phyloP scores from a whole-genome alignment of 345 rosid species.

The Balakata baccata region DNA sequence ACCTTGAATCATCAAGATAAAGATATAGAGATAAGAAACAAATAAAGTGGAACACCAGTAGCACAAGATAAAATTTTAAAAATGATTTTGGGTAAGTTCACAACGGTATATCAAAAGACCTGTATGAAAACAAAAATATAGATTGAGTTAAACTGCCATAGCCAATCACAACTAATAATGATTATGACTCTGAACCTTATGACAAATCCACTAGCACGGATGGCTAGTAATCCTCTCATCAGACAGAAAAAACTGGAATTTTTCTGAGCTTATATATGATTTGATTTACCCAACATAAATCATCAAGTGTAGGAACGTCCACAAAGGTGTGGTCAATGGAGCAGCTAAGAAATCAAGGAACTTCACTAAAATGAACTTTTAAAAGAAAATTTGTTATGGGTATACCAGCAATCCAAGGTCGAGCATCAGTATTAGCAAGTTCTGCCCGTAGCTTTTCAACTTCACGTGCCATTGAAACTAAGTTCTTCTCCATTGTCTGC shows the following conservation, averaged over 20 bases:
- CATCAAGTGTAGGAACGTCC: neutral
- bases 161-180: slow-evolving; percentile 1
- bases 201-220: neutral
- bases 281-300: slow-evolving; percentile 5
- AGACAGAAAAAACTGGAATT: neutral
- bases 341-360: slow-evolving; percentile 4
- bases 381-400: slow-evolving; percentile 2
- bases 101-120: neutral
- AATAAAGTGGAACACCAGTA: neutral
- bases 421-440: slow-evolving; percentile 54
- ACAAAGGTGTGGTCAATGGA: neutral
- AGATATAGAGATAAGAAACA: slow-evolving; percentile 22
- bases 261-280: neutral
- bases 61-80: neutral
- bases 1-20: slow-evolving; percentile 42
- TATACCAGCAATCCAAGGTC: slow-evolving; percentile 74
- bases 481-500: slow-evolving; percentile 86
- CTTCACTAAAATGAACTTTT: slow-evolving; percentile 9
- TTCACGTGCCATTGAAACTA: slow-evolving; percentile 98
- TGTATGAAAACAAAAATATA: neutral
- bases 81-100: neutral
- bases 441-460: slow-evolving; percentile 93
- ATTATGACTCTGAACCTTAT: neutral
- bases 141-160: neutral
- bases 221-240: neutral